Base-by-base conservation (phyloP, 2,329 filamentous ascomycete genomes). In the Sarocladium strictum region DNA sequence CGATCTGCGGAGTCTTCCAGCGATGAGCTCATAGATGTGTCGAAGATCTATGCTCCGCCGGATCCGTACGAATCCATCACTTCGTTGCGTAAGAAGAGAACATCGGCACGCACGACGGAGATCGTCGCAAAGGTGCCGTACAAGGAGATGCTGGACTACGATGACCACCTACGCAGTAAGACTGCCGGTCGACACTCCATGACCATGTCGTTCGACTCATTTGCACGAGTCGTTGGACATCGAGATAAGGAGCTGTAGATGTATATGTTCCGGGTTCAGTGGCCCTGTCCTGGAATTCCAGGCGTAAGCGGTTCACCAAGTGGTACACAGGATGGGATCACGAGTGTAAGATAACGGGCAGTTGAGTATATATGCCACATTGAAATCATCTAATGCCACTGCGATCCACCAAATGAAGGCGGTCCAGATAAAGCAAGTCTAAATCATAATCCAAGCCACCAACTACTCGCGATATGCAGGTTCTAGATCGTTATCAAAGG, bases 91-190 rank as follows among this genome's bases (percentile, higher is more conserved):
- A 74, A 75, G 38, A 78, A 77, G 65, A 77, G 74, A 61, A 76
- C 70, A 35, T 72, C 70, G 32, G 70, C 72, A 54, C 72, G 76
- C 45, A 76, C 74, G 72, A 74, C 79, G 56, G 79, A 86, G 51
- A 90, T 99, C 61, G 85, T 87, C 11, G 94, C 92, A 21, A 84
- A 89, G 63, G 93, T 97, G 26, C 94, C 94, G 29, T 77, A 97
- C 63, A 95, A 94, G 72, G 93, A 97, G 71, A 97, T 97, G 90
- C 86, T 97, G 33, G 89, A 93, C 40, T 99, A 97, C 69, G 76
- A 97, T 62, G 90, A 90, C 67, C 89, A 95, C 66, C 72, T 99
- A 59, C 78, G 94, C 53, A 92, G 90, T 70, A 79, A 96, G 74
- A 99, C 93, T 3, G 89, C 87, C 2, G 94, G 94, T 0, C 79